Conservation (phyloP, 2,329 filamentous ascomycete genomes). For the Paraconiothyrium brasiliense region DNA sequence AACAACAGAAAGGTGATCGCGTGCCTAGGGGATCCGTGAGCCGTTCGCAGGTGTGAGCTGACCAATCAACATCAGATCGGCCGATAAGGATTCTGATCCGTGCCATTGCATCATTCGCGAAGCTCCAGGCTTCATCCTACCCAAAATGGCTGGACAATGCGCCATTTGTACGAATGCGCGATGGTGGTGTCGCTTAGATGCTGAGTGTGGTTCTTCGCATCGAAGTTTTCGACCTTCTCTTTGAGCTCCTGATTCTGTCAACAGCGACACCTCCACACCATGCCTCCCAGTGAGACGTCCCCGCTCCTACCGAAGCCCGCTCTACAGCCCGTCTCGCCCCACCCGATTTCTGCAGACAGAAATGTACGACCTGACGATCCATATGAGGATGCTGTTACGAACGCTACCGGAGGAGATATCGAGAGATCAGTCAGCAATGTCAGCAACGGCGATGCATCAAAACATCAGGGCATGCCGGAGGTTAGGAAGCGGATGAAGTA, state of each 20-base stretch:
- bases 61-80: not conserved
- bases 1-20: not conserved
- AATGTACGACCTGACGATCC: conserved; percentile 34
- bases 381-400: conserved; percentile 11
- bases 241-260: not conserved
- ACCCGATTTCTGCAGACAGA: conserved; percentile 34
- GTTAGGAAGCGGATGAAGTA: conserved; percentile 62
- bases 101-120: conserved; percentile 3
- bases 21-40: not conserved
- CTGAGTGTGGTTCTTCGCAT: conserved; percentile 2
- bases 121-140: not conserved
- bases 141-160: not conserved
- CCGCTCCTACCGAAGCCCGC: conserved; percentile 53
- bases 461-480: conserved; percentile 59
- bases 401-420: conserved; percentile 36
- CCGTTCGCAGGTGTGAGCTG: not conserved
- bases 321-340: conserved; percentile 19
- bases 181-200: not conserved
- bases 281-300: conserved; percentile 51
- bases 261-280: not conserved
- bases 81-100: conserved; percentile 3
- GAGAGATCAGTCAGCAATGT: conserved; percentile 47
- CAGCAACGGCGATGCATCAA: conserved; percentile 41
- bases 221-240: not conserved
- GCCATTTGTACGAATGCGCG: conserved; percentile 3